Evolutionary conservation across 179 eudicot species (phyloP), one percentile per base, ranked within the genome.

Genomic region (Pouteria campechiana): DNA sequence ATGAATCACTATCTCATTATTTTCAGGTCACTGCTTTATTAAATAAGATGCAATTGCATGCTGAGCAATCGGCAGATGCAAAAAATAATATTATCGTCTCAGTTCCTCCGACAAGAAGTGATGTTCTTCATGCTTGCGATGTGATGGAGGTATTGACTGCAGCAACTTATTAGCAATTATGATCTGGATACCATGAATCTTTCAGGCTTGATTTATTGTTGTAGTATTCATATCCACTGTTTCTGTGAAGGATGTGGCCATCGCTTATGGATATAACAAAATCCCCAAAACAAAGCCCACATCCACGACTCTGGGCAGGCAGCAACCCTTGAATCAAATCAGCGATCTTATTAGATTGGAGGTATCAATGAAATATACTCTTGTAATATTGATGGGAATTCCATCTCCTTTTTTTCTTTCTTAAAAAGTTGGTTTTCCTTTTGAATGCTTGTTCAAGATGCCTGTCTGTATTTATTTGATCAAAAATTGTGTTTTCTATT

Each of bases 61-160:
- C 88, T 27, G 55, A 57, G 62, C 55, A 64, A 8, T 53, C 67
- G 19, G 65, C 53, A 41, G 74, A 67, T 44, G 54, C 60, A 3
- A 37, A 52, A 15, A 31, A 62, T 59, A 61, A 40, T 34, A 64
- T 87, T 38, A 66, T 39, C 37, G 78, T 92, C 25, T 73, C 85
- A 29, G 71, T 87, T 31, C 99, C 99, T 72, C 94, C 99, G 13
- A 92, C 94, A 35, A 72, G 99, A 65, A 92, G 96, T 59, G 99
- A 92, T 67, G 55, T 92, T 57, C 96, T 92, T 51, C 99, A 92
- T 78, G 81, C 99, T 5, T 87, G 99, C 73, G 99, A 92, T 63
- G 85, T 92, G 38, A 80, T 93, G 64, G 99, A 92, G 94, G 99
- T 87, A 57, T 32, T 10, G 41, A 23, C 41, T 13, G n/a, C n/a